Base-by-base conservation (phyloP, 208 protist species). In the Jaenimonas drosophilae region DNA sequence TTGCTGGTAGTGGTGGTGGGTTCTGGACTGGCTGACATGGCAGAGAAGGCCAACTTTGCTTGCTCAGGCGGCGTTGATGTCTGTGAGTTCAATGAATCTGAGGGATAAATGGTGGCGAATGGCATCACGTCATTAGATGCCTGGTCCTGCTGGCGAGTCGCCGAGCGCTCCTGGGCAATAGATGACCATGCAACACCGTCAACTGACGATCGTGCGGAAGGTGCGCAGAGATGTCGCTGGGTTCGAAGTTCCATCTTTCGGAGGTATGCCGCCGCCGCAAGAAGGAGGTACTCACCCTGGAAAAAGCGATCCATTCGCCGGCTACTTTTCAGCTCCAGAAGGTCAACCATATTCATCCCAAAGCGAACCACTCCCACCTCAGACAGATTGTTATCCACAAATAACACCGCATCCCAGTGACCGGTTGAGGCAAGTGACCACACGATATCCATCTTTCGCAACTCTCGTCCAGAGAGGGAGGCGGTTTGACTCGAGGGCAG, bases 361-460 rank as follows among this genome's bases (percentile, higher is more conserved):
- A 66, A 73, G 3, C 65, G 71, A 21, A 84, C 66, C 16, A 88
- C 52, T 5, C 78, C 83, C 9, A 88, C 49, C 59, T 91, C 83
- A 20, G 64, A 73, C 40, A 91, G 60, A 51, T 88, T 84, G 57
- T 91, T 91, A 63, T 91, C 83, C 6, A 91, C 64, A 37, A 91
- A 91, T 32, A 91, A 84, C 2, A 91, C 78, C 24, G 55, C 61
- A 45, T 91, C 83, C 78, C 83, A 91, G 50, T 59, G 26, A 1
- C 83, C 74, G 20, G 58, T 83, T 33, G 59, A 58, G 28, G 83
- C 78, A 7, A 91, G 59, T 1, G 83, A 91, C 64, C 78, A 81
- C 3, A 82, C 78, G n/a, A 91, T 60, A 37, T 91, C 83, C 67
- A 86, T 72, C 60, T 91, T 91, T 11, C 52, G 53, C 38, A 87